A percentile compares a stretch with the other conserved stretches of the same genome.
These are phyloP conservation scores for Leishmania amazonensis DNA, from an alignment of 208 protist genomes.

Conservation along the genomic window DNA sequence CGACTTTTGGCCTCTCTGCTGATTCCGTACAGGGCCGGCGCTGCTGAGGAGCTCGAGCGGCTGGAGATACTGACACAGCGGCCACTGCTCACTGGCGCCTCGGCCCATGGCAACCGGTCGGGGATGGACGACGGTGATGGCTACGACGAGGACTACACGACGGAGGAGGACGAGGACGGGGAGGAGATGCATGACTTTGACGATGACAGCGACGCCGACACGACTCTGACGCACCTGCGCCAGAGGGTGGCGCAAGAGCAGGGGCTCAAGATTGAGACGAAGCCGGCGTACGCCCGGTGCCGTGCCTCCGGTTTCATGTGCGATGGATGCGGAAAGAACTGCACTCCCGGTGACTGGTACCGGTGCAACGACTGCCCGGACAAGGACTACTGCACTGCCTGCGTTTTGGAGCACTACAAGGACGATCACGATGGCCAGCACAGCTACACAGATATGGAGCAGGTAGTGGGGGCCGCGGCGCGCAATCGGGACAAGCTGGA, in stretches of 20 bases:
- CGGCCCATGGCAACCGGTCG: constrained; percentile 6
- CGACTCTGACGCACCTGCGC: constrained; percentile 23
- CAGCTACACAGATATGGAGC: constrained; percentile 78
- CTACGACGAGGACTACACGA: constrained; percentile 35
- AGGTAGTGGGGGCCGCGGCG: constrained; percentile 29
- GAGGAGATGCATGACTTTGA: neutral
- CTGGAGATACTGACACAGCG: constrained; percentile 24
- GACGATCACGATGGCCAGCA: constrained; percentile 49
- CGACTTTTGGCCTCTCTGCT: constrained; percentile 45
- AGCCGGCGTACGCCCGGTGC: constrained; percentile 32
- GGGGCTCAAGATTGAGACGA: constrained; percentile 42
- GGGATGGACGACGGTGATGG: constrained; percentile 27
- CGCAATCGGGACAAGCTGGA: constrained; percentile 35
- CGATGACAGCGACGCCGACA: neutral
- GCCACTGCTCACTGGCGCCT: constrained; percentile 8
- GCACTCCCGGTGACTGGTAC: constrained; percentile 68
- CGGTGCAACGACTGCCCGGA: constrained; percentile 82
- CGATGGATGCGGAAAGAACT: constrained; percentile 57
- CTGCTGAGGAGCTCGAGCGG: constrained; percentile 39
- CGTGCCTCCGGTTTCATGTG: constrained; percentile 49
- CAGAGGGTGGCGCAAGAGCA: constrained; percentile 31
- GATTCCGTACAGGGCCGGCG: constrained; percentile 38
- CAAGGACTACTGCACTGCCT: constrained; percentile 73
- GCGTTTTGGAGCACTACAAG: constrained; percentile 50
- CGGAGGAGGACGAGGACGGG: constrained; percentile 39